A percentile compares a stretch with the other conserved stretches of the same genome.
These are phyloP conservation scores for Aurifilum marmelostoma DNA, from an alignment of 2,329 filamentous ascomycete genomes.

Conservation along the genomic window DNA sequence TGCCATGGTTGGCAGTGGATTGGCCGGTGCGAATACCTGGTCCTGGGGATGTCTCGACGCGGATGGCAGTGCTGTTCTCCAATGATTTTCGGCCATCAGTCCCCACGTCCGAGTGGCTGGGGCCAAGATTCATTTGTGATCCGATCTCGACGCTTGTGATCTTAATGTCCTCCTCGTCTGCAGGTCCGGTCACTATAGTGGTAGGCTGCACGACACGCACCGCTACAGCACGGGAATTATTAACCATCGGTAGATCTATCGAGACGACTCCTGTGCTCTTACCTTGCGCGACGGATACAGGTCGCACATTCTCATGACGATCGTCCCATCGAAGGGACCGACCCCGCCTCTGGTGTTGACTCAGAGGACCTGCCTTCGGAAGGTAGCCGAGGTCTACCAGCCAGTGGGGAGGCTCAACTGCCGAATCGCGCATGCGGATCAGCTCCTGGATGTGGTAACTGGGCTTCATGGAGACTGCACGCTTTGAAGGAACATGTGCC, in stretches of 20 bases:
- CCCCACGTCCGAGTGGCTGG: neutral
- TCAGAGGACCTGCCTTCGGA: neutral
- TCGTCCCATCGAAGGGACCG: neutral
- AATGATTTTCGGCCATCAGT: neutral
- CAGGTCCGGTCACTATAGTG: neutral
- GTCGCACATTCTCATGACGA: neutral
- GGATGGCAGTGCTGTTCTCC: neutral
- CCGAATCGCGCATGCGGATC: neutral
- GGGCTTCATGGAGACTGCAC: neutral
- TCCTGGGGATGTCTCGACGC: neutral
- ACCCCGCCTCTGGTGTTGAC: neutral
- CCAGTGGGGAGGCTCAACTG: neutral
- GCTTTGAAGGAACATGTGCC: neutral
- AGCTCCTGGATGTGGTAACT: conserved; percentile 15
- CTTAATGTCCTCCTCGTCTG: neutral
- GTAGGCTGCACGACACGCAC: neutral
- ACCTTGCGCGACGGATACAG: neutral
- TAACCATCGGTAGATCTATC: neutral
- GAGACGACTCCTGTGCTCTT: neutral
- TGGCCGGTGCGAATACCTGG: neutral
- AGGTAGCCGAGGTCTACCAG: conserved; percentile 16
- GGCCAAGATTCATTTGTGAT: neutral
- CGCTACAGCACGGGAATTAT: neutral
- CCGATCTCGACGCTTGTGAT: neutral
- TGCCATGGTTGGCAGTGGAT: neutral